Evolutionary conservation across 768 basidiomycete species (phyloP), one percentile per base, ranked within the genome.

Genomic region (Lactarius pseudohatsudake): DNA sequence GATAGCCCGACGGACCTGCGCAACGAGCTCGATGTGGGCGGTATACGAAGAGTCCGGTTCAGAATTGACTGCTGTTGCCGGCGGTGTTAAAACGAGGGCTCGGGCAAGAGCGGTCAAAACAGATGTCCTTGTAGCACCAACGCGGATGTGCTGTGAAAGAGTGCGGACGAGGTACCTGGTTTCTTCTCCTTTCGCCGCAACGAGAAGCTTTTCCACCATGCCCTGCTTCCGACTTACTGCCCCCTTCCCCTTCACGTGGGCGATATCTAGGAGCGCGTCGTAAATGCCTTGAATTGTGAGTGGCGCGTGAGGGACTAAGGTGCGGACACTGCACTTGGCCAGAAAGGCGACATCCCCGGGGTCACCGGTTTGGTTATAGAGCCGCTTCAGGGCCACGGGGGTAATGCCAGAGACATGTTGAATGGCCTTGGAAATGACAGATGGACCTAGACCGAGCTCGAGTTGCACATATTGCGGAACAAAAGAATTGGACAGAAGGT

Each of bases 171-270:
- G 80, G 72, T 87, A 97, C 34, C 94, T 84, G n/a, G 85, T 82
- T 77, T 97, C 93, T 76, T 96, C 95, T 28, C 94, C 95, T 65
- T 82, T 85, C 0, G 94, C 89, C 11, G 91, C 83, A 7, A 96
- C 84, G n/a, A 96, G 83, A 28, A 96, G 80, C 72, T 84, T 89
- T 73, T 94, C 87, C 1, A 94, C 88, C 20, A 92, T 80, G 45
- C 85, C 85, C 59, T 90, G 90, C 74, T 93, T 95, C 66, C 85
- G 81, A 71, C 85, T 90, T 3, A 85, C 82, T 47, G 91, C 88
- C 22, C 94, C 92, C 70, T 83, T 81, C 0, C 94, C 94, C 75
- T 86, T 92, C 50, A 85, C 81, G 13, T 75, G 73, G 1, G 90
- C 82, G 38, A 96, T 88, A 69, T 84, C 84, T 62, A 90, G 74